These are phyloP conservation scores for Trichosporon faecale DNA, from an alignment of 1,284 basidiomycete species.

Conservation along the genomic window DNA sequence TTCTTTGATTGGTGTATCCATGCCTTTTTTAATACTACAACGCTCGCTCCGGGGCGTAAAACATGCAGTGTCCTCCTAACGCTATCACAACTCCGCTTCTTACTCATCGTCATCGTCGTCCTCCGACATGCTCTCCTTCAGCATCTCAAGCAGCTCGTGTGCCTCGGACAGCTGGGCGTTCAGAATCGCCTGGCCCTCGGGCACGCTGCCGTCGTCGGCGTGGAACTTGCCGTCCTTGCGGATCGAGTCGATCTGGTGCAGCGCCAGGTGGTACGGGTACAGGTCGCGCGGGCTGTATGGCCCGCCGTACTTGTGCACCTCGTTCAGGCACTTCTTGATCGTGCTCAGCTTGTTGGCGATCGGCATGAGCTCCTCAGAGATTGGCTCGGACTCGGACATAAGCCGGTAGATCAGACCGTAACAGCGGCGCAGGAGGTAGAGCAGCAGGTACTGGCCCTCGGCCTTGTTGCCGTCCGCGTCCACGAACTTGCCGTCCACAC, in stretches of 20 bases:
- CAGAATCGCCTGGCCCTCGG: conserved; percentile 95
- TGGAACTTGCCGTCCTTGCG: conserved; percentile 90
- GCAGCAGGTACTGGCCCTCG: conserved; percentile 58
- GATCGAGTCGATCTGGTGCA: conserved; percentile 92
- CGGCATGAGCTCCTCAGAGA: conserved; percentile 97
- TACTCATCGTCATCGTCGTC: conserved; percentile 44
- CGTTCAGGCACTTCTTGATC: conserved; percentile 93
- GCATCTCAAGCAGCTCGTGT: conserved; percentile 89
- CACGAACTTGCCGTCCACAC: conserved; percentile 94
- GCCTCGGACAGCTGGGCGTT: conserved; percentile 96
- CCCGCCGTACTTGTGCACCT: conserved; percentile 94
- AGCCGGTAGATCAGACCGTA: conserved; percentile 94
- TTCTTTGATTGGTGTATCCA: conserved; percentile 5
- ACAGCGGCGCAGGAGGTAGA: conserved; percentile 89
- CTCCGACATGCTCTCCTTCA: conserved; percentile 51
- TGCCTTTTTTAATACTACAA: conserved; percentile 12
- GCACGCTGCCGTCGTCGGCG: conserved; percentile 65
- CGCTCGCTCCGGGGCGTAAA: conserved; percentile 5
- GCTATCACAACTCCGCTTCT: not conserved
- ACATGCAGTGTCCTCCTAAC: conserved; percentile 8
- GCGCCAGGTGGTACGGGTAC: conserved; percentile 93
- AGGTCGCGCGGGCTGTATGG: conserved; percentile 92
- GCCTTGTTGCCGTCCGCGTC: conserved; percentile 83
- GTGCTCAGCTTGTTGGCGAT: conserved; percentile 91
- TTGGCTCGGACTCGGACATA: conserved; percentile 94